Evolutionary conservation across 2,329 filamentous ascomycete species (phyloP), one percentile per base, ranked within the genome.

Genomic region (Arthrobotrys entomopaga): DNA sequence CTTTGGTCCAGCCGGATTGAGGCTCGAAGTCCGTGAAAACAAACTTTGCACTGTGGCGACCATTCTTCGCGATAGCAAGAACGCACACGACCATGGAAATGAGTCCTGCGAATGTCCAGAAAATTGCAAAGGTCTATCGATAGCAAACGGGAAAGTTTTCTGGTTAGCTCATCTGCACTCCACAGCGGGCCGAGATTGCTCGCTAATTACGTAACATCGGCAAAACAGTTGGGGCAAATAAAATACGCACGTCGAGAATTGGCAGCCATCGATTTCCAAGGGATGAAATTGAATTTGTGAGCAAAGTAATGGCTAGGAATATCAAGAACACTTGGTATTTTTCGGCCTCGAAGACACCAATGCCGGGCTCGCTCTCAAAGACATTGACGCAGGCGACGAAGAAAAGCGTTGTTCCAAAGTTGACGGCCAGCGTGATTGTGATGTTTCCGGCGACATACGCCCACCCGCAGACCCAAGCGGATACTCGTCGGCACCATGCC

Each of bases 401-500:
- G 80, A 87, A 86, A 15, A 85, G 81, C 2, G 85, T 82, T n/a
- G 85, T 86, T 79, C 90, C 91, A 78, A 92, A 93, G 83, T 91
- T 91, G 80, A 92, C 90, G n/a, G 90, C 87, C n/a, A 92, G 84
- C 0, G 90, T 92, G 77, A 93, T 93, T 77, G 89, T 92, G 80
- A 92, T 89, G 82, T 93, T 93, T 70, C 91, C 91, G 59, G 92
- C 88, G 16, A 91, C 86, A 80, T 91, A 93, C 20, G 89, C 84
- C 90, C 90, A 93, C 73, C 90, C 90, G 77, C 88, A 90, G 57
- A 91, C 87, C 87, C 89, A 92, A 34, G 88, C 88, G 15, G 89
- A 84, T 15, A 90, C 82, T 48, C 85, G 86, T 61, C 89, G 87
- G 82, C 86, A 89, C 15, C 81, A 81, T 24, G 85, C 80, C 16